A percentile compares a stretch with the other conserved stretches of the same genome.
These are phyloP conservation scores for Gigaspora rosea DNA, from an alignment of 192 early-diverging fungal genomes.

Conservation along the genomic window DNA sequence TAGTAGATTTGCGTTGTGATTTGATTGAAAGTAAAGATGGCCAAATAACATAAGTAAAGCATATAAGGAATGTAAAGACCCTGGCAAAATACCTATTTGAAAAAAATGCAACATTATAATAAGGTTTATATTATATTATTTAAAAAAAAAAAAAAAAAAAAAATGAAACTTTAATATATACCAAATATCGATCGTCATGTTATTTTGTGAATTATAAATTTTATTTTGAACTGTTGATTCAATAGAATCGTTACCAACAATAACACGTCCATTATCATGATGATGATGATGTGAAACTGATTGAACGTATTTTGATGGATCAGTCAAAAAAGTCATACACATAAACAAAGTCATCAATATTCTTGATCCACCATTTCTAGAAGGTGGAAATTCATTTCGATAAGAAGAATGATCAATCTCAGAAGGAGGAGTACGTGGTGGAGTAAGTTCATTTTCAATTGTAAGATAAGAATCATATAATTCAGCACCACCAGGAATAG, in stretches of 20 bases:
- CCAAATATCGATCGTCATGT: slow-evolving; percentile 29
- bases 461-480: slow-evolving; percentile 37
- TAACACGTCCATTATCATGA: neutral
- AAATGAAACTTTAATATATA: too few species aligned
- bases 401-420: slow-evolving; percentile 30
- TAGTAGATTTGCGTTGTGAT: neutral
- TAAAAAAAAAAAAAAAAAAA: too few species aligned
- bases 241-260: neutral
- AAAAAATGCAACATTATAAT: too few species aligned
- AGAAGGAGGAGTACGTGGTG: slow-evolving; percentile 18
- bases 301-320: neutral
- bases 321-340: slow-evolving; percentile 53
- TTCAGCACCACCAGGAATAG: slow-evolving; percentile 50
- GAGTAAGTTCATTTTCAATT: too few species aligned
- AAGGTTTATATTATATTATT: too few species aligned
- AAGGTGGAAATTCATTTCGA: slow-evolving; percentile 31
- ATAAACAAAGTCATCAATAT: slow-evolving; percentile 63
- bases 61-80: slow-evolving; percentile 23
- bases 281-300: neutral
- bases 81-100: slow-evolving; percentile 11
- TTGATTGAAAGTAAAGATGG: slow-evolving; percentile 26
- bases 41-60: slow-evolving; percentile 21
- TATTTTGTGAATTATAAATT: neutral
- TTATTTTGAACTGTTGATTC: neutral
- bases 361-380: slow-evolving; percentile 35